These are phyloP conservation scores for Penicilliopsis zonata DNA, from an alignment of 495 filamentous ascomycete species.

Conservation along the genomic window DNA sequence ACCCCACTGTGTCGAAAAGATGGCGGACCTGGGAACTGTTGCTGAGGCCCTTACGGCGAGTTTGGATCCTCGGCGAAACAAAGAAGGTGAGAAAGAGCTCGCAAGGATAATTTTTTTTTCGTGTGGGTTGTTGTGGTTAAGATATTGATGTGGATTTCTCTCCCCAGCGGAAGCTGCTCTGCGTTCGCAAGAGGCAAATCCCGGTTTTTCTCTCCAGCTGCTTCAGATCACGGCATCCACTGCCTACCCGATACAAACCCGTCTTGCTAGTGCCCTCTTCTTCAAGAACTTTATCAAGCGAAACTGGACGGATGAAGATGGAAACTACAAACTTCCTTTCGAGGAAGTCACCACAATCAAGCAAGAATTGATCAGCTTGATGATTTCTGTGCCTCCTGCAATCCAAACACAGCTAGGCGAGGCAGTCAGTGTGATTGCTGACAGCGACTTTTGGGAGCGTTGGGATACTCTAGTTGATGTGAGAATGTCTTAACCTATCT, in stretches of 20 bases:
- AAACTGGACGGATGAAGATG: constrained; percentile 89
- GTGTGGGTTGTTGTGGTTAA: too few species aligned
- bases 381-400: constrained; percentile 77
- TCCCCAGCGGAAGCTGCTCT: constrained; percentile 66
- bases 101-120: too few species aligned
- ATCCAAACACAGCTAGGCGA: constrained; percentile 93
- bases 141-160: constrained; percentile 7
- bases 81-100: constrained; percentile 61
- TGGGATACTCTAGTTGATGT: constrained; percentile 90
- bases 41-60: constrained; percentile 75
- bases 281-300: constrained; percentile 97
- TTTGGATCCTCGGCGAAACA: constrained; percentile 72
- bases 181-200: constrained; percentile 60
- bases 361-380: constrained; percentile 83
- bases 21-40: constrained; percentile 64
- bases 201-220: constrained; percentile 75
- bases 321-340: constrained; percentile 70
- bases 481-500: too few species aligned
- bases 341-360: constrained; percentile 85
- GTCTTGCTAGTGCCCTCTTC: constrained; percentile 82
- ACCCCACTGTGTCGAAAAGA: constrained; percentile 34
- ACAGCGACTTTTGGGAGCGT: constrained; percentile 91
- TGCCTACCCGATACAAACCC: constrained; percentile 54
- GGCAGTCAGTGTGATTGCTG: constrained; percentile 90
- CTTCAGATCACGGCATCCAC: constrained; percentile 77